Percentiles rank a stretch among this genome's conserved stretches.
phyloP scores from a whole-genome alignment of 192 early-diverging fungal species.

The Backusella mclennaniae region DNA sequence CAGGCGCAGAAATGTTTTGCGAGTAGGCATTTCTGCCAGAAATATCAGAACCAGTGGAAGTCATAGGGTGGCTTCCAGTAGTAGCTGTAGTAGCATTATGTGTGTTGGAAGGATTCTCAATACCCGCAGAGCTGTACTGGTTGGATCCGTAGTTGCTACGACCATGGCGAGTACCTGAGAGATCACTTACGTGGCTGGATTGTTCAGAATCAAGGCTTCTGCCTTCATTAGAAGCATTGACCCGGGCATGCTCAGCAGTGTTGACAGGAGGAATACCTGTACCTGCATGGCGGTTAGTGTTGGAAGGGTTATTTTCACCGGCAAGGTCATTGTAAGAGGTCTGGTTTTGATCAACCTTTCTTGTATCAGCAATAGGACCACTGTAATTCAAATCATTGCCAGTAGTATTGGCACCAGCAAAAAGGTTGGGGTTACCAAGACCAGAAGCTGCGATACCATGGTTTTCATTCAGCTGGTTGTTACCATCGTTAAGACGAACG shows the following conservation, averaged over 20 bases:
- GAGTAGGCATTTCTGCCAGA: background rate
- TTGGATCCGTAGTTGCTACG: background rate
- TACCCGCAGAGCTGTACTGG: background rate
- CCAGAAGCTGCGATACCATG: conserved; percentile 16
- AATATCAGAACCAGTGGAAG: background rate
- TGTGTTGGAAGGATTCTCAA: background rate
- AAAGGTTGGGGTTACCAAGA: background rate
- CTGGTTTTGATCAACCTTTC: conserved; percentile 3
- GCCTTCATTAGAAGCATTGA: background rate
- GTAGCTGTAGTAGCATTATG: background rate
- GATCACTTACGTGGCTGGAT: background rate
- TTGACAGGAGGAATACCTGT: conserved; percentile 10
- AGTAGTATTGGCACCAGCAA: background rate
- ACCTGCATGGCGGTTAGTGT: background rate
- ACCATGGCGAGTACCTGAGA: background rate
- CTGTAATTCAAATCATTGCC: background rate
- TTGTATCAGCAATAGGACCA: conserved; percentile 9
- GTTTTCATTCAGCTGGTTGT: conserved; percentile 10
- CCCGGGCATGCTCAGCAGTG: background rate
- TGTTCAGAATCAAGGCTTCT: background rate
- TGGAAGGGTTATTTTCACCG: background rate
- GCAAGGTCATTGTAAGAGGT: background rate
- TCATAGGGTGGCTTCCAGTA: background rate
- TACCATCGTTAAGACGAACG: background rate
- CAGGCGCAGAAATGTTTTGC: background rate